phyloP scores from a whole-genome alignment of 208 protist genomes.

The Crithidia bombi region DNA sequence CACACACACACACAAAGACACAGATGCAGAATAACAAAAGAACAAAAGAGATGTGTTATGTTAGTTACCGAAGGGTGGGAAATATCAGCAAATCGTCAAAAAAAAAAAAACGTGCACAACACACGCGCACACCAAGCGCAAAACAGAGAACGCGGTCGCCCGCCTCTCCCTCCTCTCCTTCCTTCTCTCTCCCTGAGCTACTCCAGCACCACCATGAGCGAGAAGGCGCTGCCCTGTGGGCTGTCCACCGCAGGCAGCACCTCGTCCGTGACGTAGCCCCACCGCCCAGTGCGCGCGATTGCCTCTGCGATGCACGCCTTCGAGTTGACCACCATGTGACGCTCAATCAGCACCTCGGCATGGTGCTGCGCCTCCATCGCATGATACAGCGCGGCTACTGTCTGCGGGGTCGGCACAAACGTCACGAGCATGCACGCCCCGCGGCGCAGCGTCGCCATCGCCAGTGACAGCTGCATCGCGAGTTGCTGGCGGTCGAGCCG shows the following conservation, averaged over 20 bases:
- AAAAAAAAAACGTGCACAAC: neutral
- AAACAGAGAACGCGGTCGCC: slow-evolving; percentile 7
- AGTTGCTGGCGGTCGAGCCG: slow-evolving; percentile 29
- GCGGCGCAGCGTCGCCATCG: slow-evolving; percentile 43
- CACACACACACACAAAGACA: no score
- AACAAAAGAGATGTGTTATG: no score
- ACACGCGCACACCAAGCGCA: slow-evolving; percentile 15
- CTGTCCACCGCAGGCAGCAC: slow-evolving; percentile 70
- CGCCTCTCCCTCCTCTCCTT: neutral
- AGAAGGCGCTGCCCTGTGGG: slow-evolving; percentile 59
- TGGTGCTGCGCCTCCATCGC: slow-evolving; percentile 42
- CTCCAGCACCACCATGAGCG: slow-evolving; percentile 61
- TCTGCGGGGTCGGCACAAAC: slow-evolving; percentile 50
- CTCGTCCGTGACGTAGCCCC: slow-evolving; percentile 73
- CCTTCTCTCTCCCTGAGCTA: slow-evolving; percentile 13
- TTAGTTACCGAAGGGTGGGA: no score
- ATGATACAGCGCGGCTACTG: slow-evolving; percentile 44
- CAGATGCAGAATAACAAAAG: no score
- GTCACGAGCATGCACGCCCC: slow-evolving; percentile 58
- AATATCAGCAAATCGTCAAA: no score
- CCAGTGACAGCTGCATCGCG: slow-evolving; percentile 46
- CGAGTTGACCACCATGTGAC: slow-evolving; percentile 33
- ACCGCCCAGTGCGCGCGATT: slow-evolving; percentile 55
- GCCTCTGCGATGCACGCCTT: slow-evolving; percentile 61
- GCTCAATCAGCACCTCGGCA: slow-evolving; percentile 51